Conservation (phyloP, 1,139 yeast genomes). For the Yamadazyma buinensis region DNA sequence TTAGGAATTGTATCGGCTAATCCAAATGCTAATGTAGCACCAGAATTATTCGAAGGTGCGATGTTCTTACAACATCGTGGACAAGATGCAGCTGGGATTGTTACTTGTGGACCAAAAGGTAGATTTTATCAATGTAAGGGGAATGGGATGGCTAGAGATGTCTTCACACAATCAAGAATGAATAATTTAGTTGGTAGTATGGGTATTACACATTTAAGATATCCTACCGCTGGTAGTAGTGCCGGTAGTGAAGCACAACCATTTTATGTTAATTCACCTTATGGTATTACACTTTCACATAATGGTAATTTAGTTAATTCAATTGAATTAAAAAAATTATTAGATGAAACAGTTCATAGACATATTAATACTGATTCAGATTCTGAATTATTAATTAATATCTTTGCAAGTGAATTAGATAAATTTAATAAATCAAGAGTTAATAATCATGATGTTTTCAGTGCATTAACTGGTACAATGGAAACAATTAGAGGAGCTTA, state of each 20-base stretch:
- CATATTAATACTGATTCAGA: slow-evolving; percentile 97
- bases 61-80: slow-evolving; percentile 96
- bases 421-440: slow-evolving; percentile 91
- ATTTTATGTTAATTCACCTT: slow-evolving; percentile 94
- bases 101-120: slow-evolving; percentile 92
- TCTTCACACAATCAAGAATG: slow-evolving; percentile 82
- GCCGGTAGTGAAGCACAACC: slow-evolving; percentile 99
- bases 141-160: slow-evolving; percentile 98
- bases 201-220: slow-evolving; percentile 94
- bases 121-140: slow-evolving; percentile 97
- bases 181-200: slow-evolving; percentile 80
- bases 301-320: slow-evolving; percentile 95
- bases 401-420: slow-evolving; percentile 89
- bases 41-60: slow-evolving; percentile 90
- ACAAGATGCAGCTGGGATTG: slow-evolving; percentile 99
- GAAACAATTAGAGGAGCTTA: slow-evolving; percentile 86
- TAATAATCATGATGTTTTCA: slow-evolving; percentile 82
- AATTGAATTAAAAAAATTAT: slow-evolving; percentile 64
- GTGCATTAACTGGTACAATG: slow-evolving; percentile 81
- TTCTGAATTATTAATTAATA: slow-evolving; percentile 82
- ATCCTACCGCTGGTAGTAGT: slow-evolving; percentile 98
- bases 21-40: slow-evolving; percentile 68
- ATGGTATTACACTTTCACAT: slow-evolving; percentile 86
- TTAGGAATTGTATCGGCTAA: slow-evolving; percentile 84
- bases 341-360: slow-evolving; percentile 93